Evolutionary conservation across 441 rosid species (phyloP), one percentile per base, ranked within the genome.

Genomic region (Arabidopsis hybrid): DNA sequence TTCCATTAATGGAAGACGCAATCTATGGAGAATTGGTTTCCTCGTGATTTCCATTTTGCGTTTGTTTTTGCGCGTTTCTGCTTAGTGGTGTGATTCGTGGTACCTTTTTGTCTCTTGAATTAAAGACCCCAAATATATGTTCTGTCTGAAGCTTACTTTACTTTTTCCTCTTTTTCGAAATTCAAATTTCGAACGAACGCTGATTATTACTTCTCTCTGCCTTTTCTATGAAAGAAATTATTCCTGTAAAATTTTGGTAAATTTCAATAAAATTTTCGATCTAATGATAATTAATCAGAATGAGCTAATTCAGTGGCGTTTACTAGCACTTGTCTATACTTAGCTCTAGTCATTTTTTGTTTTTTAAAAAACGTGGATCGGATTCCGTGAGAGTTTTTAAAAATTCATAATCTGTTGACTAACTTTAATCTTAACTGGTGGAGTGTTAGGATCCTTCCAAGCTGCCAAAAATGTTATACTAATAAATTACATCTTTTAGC

Each of bases 131-230:
- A 38, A 56, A 17, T 21, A 26, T 49, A 21, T 60, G 67, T 60
- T 43, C 64, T 60, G 18, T 42, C 56, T 67, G 39, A 4, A n/a
- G 31, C 26, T 14, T 70, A 69, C 75, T 70, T 69, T 61, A 17
- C 65, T 40, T 65, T 31, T 69, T 56, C 0, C 2, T 16, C 12
- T 76, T 74, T 21, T 63, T 73, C 73, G 45, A 53, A 72, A 71
- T 69, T 65, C 70, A 78, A 78, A 77, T 43, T 67, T 78, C 26
- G 26, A 21, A 21, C 67, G 80, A 50, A 77, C 49, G 14, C 63
- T 57, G 38, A 42, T 75, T 26, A 63, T 64, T 57, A 17, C 2
- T 14, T 14, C 26, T 13, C 53, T 29, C 38, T 70, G 26, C 40
- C 69, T 61, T 47, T 32, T 38, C 16, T 6, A 38, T 1, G 31